Evolutionary conservation across 768 basidiomycete genomes (phyloP).

Genomic region (Lentinula raphanica): DNA sequence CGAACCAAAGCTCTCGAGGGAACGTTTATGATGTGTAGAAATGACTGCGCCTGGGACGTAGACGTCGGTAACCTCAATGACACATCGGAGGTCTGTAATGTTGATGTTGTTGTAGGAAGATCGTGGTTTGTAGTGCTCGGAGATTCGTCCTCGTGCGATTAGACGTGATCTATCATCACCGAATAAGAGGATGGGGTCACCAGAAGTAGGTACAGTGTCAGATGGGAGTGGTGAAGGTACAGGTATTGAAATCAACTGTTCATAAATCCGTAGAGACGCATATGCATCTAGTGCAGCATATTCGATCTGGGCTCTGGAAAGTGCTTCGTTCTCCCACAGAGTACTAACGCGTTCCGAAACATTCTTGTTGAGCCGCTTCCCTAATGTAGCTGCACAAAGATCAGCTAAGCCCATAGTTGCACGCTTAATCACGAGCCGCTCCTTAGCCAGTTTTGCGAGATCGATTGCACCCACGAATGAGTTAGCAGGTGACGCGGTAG

Average conservation of each 20-base stretch:
- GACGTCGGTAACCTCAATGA: too few species aligned
- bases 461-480: constrained; percentile 23
- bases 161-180: too few species aligned
- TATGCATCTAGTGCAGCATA: constrained; percentile 19
- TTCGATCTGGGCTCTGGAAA: constrained; percentile 12
- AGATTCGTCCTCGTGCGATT: too few species aligned
- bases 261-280: constrained; percentile 12
- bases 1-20: too few species aligned
- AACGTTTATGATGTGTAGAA: too few species aligned
- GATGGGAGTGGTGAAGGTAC: constrained; percentile 5
- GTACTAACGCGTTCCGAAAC: constrained; percentile 13
- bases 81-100: too few species aligned
- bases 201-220: not conserved
- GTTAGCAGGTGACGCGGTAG: not conserved
- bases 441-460: constrained; percentile 24
- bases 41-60: too few species aligned
- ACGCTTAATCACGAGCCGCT: constrained; percentile 12
- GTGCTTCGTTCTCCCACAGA: constrained; percentile 13
- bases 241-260: constrained; percentile 8
- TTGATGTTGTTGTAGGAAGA: too few species aligned
- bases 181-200: too few species aligned
- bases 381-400: constrained; percentile 22
- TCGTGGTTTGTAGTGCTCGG: too few species aligned
- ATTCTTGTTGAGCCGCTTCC: constrained; percentile 17
- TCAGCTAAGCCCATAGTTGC: constrained; percentile 24